Evolutionary conservation across 2,329 filamentous ascomycete species (phyloP).

Genomic region (Pseudogymnoascus destructans): DNA sequence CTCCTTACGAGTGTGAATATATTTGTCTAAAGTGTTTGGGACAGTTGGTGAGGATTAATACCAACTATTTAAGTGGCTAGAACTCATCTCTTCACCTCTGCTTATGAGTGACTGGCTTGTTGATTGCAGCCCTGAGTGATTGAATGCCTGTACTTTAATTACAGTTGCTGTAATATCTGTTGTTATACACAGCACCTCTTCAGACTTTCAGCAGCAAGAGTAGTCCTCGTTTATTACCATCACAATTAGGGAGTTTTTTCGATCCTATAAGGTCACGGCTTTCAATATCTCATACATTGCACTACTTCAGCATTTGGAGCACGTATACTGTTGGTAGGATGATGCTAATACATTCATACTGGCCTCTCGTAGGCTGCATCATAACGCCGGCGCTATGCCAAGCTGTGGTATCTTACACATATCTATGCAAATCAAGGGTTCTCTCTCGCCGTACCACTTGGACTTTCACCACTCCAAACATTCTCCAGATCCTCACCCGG

Average conservation of each 20-base stretch:
- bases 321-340: neutral
- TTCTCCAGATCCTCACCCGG: constrained; percentile 27
- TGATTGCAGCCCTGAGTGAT: neutral
- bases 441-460: constrained; percentile 20
- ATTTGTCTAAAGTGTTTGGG: neutral
- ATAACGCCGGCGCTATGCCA: neutral
- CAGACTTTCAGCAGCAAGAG: neutral
- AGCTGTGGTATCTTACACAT: neutral
- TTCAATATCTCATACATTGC: neutral
- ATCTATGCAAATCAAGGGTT: constrained; percentile 19
- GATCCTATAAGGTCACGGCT: neutral
- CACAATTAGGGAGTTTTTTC: neutral
- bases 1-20: neutral
- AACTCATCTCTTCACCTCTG: neutral
- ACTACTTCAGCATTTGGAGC: neutral
- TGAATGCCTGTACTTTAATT: neutral
- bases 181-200: neutral
- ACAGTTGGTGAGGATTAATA: neutral
- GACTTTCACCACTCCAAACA: constrained; percentile 24
- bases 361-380: neutral
- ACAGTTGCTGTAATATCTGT: neutral
- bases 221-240: neutral
- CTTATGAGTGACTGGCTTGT: neutral
- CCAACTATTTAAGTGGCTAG: neutral
- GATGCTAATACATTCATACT: neutral